Percentiles rank a stretch among this genome's conserved stretches.
Evolutionary conservation across 305 asterid genomes (phyloP).

Genomic region (Salvia sclarea): DNA sequence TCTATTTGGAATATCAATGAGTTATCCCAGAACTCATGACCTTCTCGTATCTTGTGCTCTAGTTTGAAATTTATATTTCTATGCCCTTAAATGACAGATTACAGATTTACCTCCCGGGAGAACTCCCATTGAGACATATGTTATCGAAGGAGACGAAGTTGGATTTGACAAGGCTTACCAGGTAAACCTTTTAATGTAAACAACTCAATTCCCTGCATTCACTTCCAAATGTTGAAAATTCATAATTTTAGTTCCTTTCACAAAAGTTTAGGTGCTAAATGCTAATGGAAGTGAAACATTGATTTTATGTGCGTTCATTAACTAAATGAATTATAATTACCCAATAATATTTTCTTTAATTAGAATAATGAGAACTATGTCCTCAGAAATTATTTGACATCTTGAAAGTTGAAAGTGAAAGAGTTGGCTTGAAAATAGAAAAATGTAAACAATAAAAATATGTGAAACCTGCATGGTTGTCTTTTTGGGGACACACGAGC

Average conservation of each 20-base stretch:
- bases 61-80: background rate
- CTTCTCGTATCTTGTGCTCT: conserved; percentile 2
- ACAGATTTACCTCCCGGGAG: conserved; percentile 96
- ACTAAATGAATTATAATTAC: background rate
- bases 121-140: conserved; percentile 69
- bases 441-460: background rate
- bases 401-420: background rate
- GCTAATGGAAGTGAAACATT: background rate
- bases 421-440: background rate
- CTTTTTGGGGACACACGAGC: no score
- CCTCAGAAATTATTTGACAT: no score
- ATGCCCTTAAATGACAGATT: conserved; percentile 52
- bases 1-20: conserved; percentile 18
- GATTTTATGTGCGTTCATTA: background rate
- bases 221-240: background rate
- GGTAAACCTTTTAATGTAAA: conserved; percentile 41
- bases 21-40: background rate
- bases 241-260: background rate
- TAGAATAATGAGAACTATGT: no score
- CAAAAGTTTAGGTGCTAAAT: background rate
- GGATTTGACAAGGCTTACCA: conserved; percentile 78
- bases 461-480: no score
- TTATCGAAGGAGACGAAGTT: conserved; percentile 72
- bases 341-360: background rate
- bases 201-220: background rate